Percentiles rank a stretch among this genome's conserved stretches.
Conservation (phyloP, 805 yeast genomes). For the Candida schatavii region DNA sequence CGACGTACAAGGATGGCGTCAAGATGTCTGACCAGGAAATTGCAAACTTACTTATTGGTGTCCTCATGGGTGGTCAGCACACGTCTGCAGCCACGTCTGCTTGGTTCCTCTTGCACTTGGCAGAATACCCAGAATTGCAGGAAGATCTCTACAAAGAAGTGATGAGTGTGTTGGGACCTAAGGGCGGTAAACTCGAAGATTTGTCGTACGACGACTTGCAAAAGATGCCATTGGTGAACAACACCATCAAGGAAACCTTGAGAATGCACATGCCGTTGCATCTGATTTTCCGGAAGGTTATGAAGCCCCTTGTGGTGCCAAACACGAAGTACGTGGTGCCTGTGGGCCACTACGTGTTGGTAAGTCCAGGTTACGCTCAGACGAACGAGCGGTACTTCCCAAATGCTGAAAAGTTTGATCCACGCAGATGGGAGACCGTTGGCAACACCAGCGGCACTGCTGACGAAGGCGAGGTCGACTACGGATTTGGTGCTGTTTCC, state of each 20-base stretch:
- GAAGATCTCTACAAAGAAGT: constrained; percentile 79
- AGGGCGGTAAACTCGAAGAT: constrained; percentile 46
- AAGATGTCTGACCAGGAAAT: constrained; percentile 94
- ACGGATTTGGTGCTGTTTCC: constrained; percentile 94
- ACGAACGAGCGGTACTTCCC: constrained; percentile 77
- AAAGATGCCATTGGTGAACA: constrained; percentile 76
- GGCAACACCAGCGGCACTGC: constrained; percentile 22
- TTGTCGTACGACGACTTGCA: constrained; percentile 80
- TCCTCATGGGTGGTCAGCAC: constrained; percentile 99
- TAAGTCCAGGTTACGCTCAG: constrained; percentile 91
- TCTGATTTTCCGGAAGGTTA: constrained; percentile 90
- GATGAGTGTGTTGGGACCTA: constrained; percentile 54
- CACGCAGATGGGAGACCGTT: constrained; percentile 73
- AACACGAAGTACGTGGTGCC: constrained; percentile 80
- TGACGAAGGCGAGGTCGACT: constrained; percentile 59
- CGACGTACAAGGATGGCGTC: constrained; percentile 90
- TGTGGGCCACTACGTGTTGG: constrained; percentile 82
- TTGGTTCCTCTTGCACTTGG: constrained; percentile 90
- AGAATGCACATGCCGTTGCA: constrained; percentile 97
- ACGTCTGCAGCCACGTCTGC: constrained; percentile 95
- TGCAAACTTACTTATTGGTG: constrained; percentile 90
- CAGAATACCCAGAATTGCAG: constrained; percentile 81
- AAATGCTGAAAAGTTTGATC: constrained; percentile 66
- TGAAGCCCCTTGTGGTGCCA: constrained; percentile 74
- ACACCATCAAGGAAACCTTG: constrained; percentile 86